Evolutionary conservation across 2,329 filamentous ascomycete species (phyloP), one percentile per base, ranked within the genome.

Genomic region (Ascochyta pisi): DNA sequence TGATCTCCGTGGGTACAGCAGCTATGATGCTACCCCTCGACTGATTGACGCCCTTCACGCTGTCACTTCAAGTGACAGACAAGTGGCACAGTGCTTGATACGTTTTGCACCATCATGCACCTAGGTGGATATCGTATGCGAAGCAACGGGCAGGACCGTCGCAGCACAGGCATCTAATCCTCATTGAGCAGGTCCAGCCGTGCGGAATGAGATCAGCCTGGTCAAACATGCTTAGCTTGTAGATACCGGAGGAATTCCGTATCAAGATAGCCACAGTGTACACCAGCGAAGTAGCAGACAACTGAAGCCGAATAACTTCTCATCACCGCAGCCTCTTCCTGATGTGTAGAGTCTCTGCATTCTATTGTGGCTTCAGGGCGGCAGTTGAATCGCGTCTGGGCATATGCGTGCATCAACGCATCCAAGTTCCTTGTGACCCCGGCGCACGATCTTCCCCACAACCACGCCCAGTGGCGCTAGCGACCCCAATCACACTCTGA

Each of bases 161-260:
- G 47, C 50, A 52, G 31, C 38, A 40, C 29, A 42, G 10, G 6
- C 13, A 50, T 35, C 50, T 38, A 49, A 46, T 42, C 45, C 54
- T 13, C 3, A 49, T 53, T 53, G 44, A 53, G 54, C 31, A 57
- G 45, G 54, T 57, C 44, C 50, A 53, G 49, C 44, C 54, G 54
- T 45, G 44, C 50, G 50, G 44, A 57, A 56, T 47, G 35, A 35
- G 41, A 57, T 50, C 45, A 49, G 45, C 49, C 34, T 57, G 44
- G 39, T 45, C 23, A 53, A 40, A 34, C 6, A 46, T 50, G 44
- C 49, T 50, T 57, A 53, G 54, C 54, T 26, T 50, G 37, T 41
- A 53, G 49, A 53, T 57, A 53, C 41, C 44, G 50, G 49, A 33
- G 45, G 35, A 34, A 46, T 42, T 53, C 54, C 49, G 50, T 53